These are phyloP conservation scores for Chlorociboria aeruginascens DNA, from an alignment of 495 filamentous ascomycete genomes.

Conservation along the genomic window DNA sequence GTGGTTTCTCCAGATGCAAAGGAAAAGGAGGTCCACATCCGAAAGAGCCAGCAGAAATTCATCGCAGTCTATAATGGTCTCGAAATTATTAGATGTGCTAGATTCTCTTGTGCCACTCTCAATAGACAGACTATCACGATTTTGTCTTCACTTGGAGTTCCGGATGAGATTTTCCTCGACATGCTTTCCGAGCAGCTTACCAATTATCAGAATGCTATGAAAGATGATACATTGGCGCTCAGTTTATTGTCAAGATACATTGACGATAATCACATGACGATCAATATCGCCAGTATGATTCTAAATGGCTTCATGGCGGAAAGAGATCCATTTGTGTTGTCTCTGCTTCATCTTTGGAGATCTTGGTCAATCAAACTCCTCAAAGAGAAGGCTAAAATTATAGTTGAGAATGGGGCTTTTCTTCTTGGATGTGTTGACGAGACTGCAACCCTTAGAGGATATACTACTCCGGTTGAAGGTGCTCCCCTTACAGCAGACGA, in stretches of 20 bases:
- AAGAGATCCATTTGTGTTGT: constrained; percentile 70
- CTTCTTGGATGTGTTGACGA: constrained; percentile 88
- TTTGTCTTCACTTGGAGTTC: constrained; percentile 64
- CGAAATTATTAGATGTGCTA: constrained; percentile 75
- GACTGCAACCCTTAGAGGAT: constrained; percentile 59
- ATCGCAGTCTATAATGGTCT: constrained; percentile 53
- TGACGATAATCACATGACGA: constrained; percentile 77
- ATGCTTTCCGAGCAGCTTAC: constrained; percentile 54
- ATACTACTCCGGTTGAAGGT: constrained; percentile 29
- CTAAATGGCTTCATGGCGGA: constrained; percentile 62
- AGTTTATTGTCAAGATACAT: constrained; percentile 56
- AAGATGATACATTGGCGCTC: constrained; percentile 46
- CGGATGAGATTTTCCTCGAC: constrained; percentile 49
- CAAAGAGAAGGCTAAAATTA: constrained; percentile 86
- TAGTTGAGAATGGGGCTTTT: constrained; percentile 72
- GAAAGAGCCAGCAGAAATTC: constrained; percentile 84
- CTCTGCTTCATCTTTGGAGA: constrained; percentile 63
- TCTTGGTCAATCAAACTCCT: constrained; percentile 74
- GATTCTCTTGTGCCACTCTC: constrained; percentile 60
- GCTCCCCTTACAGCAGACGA: constrained; percentile 24
- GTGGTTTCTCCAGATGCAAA: constrained; percentile 51
- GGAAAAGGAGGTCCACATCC: constrained; percentile 55
- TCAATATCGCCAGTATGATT: constrained; percentile 63
- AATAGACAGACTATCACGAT: constrained; percentile 86
- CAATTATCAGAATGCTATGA: constrained; percentile 56